phyloP scores from a whole-genome alignment of 257 asterid genomes.

The Primulina huaijiensis region DNA sequence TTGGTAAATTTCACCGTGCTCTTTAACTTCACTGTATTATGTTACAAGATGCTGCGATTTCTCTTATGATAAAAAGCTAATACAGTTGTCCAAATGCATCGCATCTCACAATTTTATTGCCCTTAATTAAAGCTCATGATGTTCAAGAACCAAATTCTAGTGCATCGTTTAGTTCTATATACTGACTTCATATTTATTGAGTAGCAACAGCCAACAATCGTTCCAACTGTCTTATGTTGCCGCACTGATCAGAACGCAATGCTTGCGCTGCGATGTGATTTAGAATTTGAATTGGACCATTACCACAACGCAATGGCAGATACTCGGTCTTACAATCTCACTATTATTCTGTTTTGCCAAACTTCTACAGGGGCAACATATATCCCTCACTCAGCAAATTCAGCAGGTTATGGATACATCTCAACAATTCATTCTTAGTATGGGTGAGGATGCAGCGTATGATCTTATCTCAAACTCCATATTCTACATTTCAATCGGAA shows the following conservation, averaged over 20 bases:
- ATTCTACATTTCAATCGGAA: conserved; percentile 83
- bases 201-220: neutral
- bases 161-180: too few species aligned
- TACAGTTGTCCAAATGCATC: too few species aligned
- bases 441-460: conserved; percentile 80
- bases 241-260: neutral
- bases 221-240: neutral
- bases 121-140: neutral
- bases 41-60: neutral
- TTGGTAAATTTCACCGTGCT: neutral
- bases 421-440: conserved; percentile 66
- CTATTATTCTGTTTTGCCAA: neutral
- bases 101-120: neutral
- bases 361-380: conserved; percentile 77
- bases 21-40: neutral
- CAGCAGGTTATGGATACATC: conserved; percentile 86
- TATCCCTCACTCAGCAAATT: conserved; percentile 84
- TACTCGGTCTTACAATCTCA: neutral
- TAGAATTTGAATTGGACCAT: neutral
- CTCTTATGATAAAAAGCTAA: neutral
- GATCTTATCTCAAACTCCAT: conserved; percentile 59
- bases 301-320: neutral
- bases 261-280: neutral
- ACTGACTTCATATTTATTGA: neutral
- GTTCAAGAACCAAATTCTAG: too few species aligned